These are phyloP conservation scores for Aspergillus floridensis DNA, from an alignment of 2,329 filamentous ascomycete species.

Conservation along the genomic window DNA sequence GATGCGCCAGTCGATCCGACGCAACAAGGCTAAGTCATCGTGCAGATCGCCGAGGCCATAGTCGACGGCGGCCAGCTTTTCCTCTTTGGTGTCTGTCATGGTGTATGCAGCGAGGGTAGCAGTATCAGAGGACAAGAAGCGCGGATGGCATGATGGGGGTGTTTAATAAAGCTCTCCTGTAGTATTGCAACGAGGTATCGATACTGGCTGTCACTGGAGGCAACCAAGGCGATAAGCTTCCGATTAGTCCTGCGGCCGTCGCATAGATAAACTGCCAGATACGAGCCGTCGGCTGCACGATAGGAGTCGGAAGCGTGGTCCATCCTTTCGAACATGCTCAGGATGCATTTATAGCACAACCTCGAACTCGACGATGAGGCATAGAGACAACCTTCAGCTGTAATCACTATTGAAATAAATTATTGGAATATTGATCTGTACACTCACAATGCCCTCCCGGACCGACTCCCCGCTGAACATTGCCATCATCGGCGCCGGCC, in stretches of 20 bases:
- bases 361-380: neutral
- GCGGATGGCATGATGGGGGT: too few relatives aligned
- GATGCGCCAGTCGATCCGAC: constrained; percentile 59
- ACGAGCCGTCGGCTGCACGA: constrained; percentile 10
- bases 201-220: neutral
- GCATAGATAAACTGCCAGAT: constrained; percentile 19
- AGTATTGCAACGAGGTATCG: neutral
- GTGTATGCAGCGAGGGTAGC: neutral
- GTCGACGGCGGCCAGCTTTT: constrained; percentile 15
- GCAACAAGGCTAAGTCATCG: constrained; percentile 47
- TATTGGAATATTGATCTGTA: too few relatives aligned
- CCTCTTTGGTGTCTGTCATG: neutral
- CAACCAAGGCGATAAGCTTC: neutral
- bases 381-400: too few relatives aligned
- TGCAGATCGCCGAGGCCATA: constrained; percentile 32
- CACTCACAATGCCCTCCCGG: constrained; percentile 20
- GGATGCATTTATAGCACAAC: neutral
- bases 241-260: constrained; percentile 19
- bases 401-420: neutral
- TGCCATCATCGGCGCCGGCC: constrained; percentile 28
- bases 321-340: neutral
- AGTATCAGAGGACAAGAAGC: too few relatives aligned
- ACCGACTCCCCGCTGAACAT: constrained; percentile 23
- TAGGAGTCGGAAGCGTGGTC: neutral
- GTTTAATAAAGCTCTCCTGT: too few relatives aligned